Evolutionary conservation across 2,329 filamentous ascomycete genomes (phyloP), one percentile per base, ranked within the genome.

Genomic region (Exophiala oligosperma): DNA sequence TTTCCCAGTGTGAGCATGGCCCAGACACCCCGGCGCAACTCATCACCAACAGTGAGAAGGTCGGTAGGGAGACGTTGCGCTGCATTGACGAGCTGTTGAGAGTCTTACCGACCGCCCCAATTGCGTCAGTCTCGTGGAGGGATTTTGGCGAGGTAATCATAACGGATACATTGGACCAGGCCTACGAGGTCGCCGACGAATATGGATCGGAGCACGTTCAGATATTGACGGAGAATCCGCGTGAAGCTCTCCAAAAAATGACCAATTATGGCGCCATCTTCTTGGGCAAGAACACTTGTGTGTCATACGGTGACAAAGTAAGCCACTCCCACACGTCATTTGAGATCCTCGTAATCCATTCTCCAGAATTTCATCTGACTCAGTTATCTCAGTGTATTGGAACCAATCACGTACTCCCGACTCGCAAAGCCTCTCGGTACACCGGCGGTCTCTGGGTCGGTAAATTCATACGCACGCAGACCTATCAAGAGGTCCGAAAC

Each of bases 371-470:
- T 17, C 17, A 17, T 17, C 17, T 17, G 17, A 17, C 17, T 17
- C 17, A 17, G 17, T 17, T 17, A 17, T 17, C 17, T 17, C 17
- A 80, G 76, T 78, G 76, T 37, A 83, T 83, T 57, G 80, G 80
- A 1, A 83, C 80, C 2, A 83, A 82, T 64, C 80, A 82, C 63
- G 80, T 83, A 2, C 71, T 83, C 0, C 80, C 81, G 0, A 83
- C 80, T 0, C 70, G 74, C 1, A 73, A 74, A 21, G 79, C 79
- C 0, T 75, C 76, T 0, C 68, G 76, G 2, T 83, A 79, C 63
- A 83, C 80, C 0, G 80, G 80, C 1, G 80, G 80, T 1, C 70
- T 82, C 2, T 82, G 80, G 80, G 80, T 82, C 1, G 79, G 80
- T n/a, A 82, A 82, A 65, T 82, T 74, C 61, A 69, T 82, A 14